Evolutionary conservation across 1,284 basidiomycete genomes (phyloP), one percentile per base, ranked within the genome.

Genomic region (Sporisorium reilianum): DNA sequence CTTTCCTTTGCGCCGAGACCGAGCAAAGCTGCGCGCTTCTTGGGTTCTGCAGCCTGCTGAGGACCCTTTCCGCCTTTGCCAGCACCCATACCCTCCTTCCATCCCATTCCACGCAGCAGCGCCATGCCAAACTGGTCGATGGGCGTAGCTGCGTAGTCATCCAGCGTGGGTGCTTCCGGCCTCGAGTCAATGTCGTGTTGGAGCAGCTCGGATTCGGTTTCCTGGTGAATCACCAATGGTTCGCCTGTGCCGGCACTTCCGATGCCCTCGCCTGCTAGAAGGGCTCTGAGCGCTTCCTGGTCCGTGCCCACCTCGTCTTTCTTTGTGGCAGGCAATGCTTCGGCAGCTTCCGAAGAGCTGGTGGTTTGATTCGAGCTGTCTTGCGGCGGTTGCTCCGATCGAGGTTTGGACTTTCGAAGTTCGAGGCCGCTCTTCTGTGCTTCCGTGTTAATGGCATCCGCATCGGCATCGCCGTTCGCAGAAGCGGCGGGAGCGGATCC

Each of bases 81-180:
- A 3, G 91, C 91, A 0, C 91, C 89, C 23, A 88, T 89, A 0
- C 92, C 93, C 54, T 93, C 91, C 64, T 91, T 91, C 94, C 95
- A 97, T 4, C 95, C 96, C 96, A 99, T 98, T 0, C 96, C 96
- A 45, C 95, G 90, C 7, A 97, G 88, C 80, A 99, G 89, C 6
- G 96, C 96, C 6, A 92, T 91, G 11, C 97, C 96, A 77, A 99
- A 99, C 59, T 94, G 92, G 9, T 92, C 91, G 22, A 99, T 91
- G 0, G 96, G 96, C 0, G 97, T 90, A 3, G 93, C 91, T 30
- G 89, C 90, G 83, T 99, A 99, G 85, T 96, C 96, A 0, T 93
- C 91, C 11, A 94, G 86, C 0, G 91, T 90, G 0, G 94, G 83
- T 20, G 80, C 80, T 20, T 84, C 82, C 1, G 83, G 83, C 16